Conservation (phyloP, 2,329 filamentous ascomycete genomes). For the Acrocalymma vagum region DNA sequence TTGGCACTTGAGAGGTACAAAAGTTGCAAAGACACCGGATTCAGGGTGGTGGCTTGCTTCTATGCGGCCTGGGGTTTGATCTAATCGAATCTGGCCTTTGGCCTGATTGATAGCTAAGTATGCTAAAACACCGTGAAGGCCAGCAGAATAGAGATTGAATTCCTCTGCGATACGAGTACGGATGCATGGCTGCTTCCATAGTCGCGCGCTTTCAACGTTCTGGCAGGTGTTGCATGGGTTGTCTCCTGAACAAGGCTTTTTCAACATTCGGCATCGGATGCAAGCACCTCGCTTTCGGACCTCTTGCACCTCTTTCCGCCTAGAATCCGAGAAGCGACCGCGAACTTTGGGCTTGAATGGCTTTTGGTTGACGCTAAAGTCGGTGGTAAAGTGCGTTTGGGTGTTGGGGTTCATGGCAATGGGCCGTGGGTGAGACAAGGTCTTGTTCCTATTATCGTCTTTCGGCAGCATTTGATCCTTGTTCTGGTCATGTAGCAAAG, state of each 20-base stretch:
- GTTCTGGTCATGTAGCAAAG: conserved; percentile 43
- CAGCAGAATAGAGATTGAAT: conserved; percentile 65
- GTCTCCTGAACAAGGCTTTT: conserved; percentile 69
- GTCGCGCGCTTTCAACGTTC: conserved; percentile 66
- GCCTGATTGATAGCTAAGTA: conserved; percentile 60
- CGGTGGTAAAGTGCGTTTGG: conserved; percentile 48
- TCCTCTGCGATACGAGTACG: conserved; percentile 66
- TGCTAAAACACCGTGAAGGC: conserved; percentile 61
- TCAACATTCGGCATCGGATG: conserved; percentile 70
- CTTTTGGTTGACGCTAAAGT: conserved; percentile 51
- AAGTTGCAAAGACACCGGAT: conserved; percentile 56
- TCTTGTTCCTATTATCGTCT: conserved; percentile 31
- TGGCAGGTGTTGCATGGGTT: conserved; percentile 67
- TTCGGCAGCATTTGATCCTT: conserved; percentile 33
- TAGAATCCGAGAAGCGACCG: conserved; percentile 63
- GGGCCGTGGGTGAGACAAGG: conserved; percentile 40
- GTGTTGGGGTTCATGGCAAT: conserved; percentile 48
- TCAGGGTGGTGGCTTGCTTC: conserved; percentile 62
- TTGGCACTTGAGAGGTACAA: conserved; percentile 52
- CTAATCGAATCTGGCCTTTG: conserved; percentile 58
- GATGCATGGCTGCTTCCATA: conserved; percentile 69
- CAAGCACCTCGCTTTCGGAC: conserved; percentile 69
- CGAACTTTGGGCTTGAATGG: conserved; percentile 58
- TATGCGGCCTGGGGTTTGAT: conserved; percentile 60
- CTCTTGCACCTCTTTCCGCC: conserved; percentile 67